Base-by-base conservation (phyloP, 2,329 filamentous ascomycete species). In the Colletotrichum sp. region DNA sequence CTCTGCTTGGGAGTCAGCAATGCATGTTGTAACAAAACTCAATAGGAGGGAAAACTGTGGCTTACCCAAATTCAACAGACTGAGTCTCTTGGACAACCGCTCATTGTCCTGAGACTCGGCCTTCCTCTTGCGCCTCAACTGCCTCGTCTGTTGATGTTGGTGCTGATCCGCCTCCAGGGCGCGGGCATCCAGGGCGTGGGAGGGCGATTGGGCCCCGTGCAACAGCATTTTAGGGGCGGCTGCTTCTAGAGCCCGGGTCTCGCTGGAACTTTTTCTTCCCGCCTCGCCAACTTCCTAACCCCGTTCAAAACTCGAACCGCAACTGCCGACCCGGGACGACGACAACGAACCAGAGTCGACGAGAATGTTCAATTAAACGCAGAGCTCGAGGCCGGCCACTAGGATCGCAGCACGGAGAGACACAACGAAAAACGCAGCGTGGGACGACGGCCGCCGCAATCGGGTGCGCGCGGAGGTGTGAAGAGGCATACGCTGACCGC, bases 71-170 rank as follows among this genome's bases (percentile, higher is more conserved):
- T 96, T 96, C 71, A 98, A 89, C 68, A 95, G 88, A 82, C 95
- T 95, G 84, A 98, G 90, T 78, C 94, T 91, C 87, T 98, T 98
- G 63, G 94, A 94, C 78, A 98, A 90, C 68, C 96, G 93, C 85
- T 98, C 91, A 79, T 91, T 92, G 80, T 91, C 88, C 76, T 91
- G 90, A 16, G 84, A 83, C 69, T 92, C 89, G 74, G 91, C 90
- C 84, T 93, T 93, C 80, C 92, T 86, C 85, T 93, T 93, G 81
- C 88, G 86, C 79, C 82, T 81, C 77, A 75, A 55, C 60, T 75
- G 75, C 48, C 67, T 75, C 26, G 72, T 16, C 39, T 73, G 79
- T 71, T 71, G 78, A 79, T 67, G 77, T 73, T 74, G 76, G 74
- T 77, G 76, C 68, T 75, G 66, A 63, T 78, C 72, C 68, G 72